Base-by-base conservation (phyloP, 805 yeast species). In the Metschnikowia reukaufii region DNA sequence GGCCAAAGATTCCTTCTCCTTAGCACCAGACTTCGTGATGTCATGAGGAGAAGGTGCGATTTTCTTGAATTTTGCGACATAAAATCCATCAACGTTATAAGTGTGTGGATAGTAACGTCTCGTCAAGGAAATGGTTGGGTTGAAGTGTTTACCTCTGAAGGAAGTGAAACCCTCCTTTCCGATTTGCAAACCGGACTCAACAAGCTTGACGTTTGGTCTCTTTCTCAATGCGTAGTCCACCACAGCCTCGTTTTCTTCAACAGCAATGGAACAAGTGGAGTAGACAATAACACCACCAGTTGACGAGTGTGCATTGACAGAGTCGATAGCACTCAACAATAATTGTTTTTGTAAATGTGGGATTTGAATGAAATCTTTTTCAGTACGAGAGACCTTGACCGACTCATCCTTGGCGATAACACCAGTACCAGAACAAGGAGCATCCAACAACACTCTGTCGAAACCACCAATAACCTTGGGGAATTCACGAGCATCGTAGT, bases 341-440 rank as follows among this genome's bases (percentile, higher is more conserved):
- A 94, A 77, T 73, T 94, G 98, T 68, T 92, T 92, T 66, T 94
- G 99, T 59, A 94, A 76, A 66, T 92, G 97, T 46, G 99, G 98
- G 59, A 94, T 87, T 68, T 92, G 96, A 58, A 92, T 84, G 70
- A 92, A 94, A 69, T 94, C 99, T 68, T 90, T 90, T 64, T 90
- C 97, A 17, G 96, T 90, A 76, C 98, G 85, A 53, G 86, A 84
- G 12, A 87, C 84, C 70, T 94, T 94, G 52, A 94, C 98, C 44
- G 88, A 83, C 63, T 89, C 96, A 72, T 94, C 99, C 73, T 94
- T 94, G 50, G 96, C 94, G 63, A 94, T 94, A 58, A 94, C 99
- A 72, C 99, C 99, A 2, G 99, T 92, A 74, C 99, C 99, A 6
- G 99, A 90, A 72, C 99, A 94, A 56, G 99, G 99, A 29, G 99